Percentiles rank a stretch among this genome's conserved stretches.
Conservation (phyloP, 768 basidiomycete species). For the Erythrobasidium yunnanense region DNA sequence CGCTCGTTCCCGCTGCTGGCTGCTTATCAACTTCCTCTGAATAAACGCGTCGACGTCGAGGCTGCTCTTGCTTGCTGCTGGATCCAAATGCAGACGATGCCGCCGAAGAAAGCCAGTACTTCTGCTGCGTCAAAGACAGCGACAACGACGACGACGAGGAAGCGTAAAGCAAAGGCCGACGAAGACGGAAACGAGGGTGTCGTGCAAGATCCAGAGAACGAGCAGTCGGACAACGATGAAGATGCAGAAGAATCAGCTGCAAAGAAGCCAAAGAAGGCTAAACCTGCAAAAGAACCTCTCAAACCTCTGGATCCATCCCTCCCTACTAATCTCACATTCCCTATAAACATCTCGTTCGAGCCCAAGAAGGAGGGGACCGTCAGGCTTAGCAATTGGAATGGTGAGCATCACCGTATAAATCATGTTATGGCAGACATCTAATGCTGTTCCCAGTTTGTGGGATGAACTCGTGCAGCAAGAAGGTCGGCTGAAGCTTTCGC, state of each 20-base stretch:
- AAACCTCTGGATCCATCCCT: slow-evolving; percentile 31
- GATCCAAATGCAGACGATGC: too few species aligned
- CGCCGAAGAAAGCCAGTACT: neutral
- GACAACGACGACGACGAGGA: neutral
- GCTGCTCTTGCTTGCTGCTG: too few species aligned
- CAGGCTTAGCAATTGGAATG: slow-evolving; percentile 14
- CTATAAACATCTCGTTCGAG: slow-evolving; percentile 24
- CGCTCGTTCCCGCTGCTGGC: too few species aligned
- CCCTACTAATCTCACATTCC: slow-evolving; percentile 34
- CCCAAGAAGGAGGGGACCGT: slow-evolving; percentile 20
- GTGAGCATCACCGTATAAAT: neutral
- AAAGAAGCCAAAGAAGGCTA: neutral
- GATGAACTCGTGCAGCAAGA: slow-evolving; percentile 62
- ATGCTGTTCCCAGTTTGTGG: slow-evolving; percentile 53
- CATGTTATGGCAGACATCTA: slow-evolving; percentile 46
- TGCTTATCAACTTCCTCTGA: too few species aligned
- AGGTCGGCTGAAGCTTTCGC: slow-evolving; percentile 47
- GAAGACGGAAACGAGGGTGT: neutral
- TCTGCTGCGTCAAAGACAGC: neutral
- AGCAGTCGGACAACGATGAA: slow-evolving; percentile 7
- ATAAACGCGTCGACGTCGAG: too few species aligned
- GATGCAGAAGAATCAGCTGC: slow-evolving; percentile 3
- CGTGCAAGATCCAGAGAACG: neutral
- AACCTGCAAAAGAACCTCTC: slow-evolving; percentile 33
- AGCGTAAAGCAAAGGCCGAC: neutral